These are phyloP conservation scores for Litsea cubeba DNA, from an alignment of 164 flowering plant genomes.

Conservation along the genomic window DNA sequence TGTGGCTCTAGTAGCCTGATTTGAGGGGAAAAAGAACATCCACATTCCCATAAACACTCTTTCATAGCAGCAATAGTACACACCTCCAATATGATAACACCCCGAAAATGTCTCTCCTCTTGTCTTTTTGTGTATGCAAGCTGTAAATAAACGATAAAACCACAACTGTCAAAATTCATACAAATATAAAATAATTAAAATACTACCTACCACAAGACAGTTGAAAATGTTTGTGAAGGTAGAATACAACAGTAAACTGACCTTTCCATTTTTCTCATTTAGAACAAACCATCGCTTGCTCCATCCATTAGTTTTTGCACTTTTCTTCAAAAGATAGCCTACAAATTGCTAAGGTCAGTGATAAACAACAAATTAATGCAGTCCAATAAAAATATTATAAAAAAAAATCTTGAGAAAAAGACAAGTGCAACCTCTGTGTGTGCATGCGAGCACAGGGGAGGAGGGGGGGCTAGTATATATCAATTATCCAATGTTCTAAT, in stretches of 20 bases:
- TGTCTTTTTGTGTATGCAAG: constrained; percentile 98
- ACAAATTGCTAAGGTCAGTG: constrained; percentile 7
- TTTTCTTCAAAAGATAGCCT: constrained; percentile 89
- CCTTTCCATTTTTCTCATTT: constrained; percentile 97
- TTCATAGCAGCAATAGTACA: constrained; percentile 1
- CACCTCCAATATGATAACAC: constrained; percentile 93
- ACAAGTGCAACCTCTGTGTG: not conserved
- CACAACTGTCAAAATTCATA: not conserved
- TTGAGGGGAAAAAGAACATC: too few relatives aligned
- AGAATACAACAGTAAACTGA: constrained; percentile 18
- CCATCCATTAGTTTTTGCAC: constrained; percentile 94
- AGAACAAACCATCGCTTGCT: constrained; percentile 96
- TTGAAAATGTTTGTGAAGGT: not conserved
- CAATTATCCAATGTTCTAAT: not conserved
- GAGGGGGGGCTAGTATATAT: not conserved
- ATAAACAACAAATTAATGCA: not conserved
- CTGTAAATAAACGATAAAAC: constrained; percentile 33
- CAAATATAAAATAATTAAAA: not conserved
- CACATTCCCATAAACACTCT: too few relatives aligned
- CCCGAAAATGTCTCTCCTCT: constrained; percentile 93
- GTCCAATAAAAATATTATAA: not conserved
- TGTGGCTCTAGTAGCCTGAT: too few relatives aligned
- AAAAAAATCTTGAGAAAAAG: too few relatives aligned
- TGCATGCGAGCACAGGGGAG: too few relatives aligned
- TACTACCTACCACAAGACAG: not conserved